Base-by-base conservation (phyloP, 768 basidiomycete species). In the Boletus coccyginus region DNA sequence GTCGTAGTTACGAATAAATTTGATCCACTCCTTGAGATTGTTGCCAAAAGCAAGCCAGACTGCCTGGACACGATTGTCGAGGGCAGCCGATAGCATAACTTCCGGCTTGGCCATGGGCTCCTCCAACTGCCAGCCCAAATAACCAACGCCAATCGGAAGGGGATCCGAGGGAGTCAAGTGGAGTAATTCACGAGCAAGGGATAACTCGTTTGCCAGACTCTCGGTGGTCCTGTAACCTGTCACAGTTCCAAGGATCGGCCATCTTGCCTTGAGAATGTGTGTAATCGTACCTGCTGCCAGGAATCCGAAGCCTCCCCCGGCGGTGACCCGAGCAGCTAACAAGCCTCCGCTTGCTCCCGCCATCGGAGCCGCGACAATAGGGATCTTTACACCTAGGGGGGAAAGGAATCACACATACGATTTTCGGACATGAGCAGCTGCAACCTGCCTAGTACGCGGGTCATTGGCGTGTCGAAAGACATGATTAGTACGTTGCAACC, bases 251-350 rank as follows among this genome's bases (percentile, higher is more conserved):
- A 19, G 36, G 52, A 43, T 54, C 47, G 52, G 53, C 60, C 32
- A 33, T 48, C 42, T 40, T 33, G 13, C 14, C 27, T 17, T 12
- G 19, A 17, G 24, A 39, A 40, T 50, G 16, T 31, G 38, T 35
- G 27, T 12, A 16, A 17, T 46, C 62, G 11, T 61, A 85, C 88
- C 85, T 70, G 82, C 77, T n/a, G 82, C 77, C 0, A 91, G 61
- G 67, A 92, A 91, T 2, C 88, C 91, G 53, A 92, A 86, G 16
- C 86, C 91, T 21, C 92, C 92, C 9, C 75, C 89, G 3, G 78
- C 76, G 19, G 82, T 77, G 33, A 88, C 86, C 52, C 82, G 76
- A 6, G 84, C 83, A 27, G 85, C 85, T 21, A 87, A 66, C 19
- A 68, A 69, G 46, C 86, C 88, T 46, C 87, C 85, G 54, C 82